Conservation (phyloP, 2,329 filamentous ascomycete genomes). For the Chrysosphaeria jannelii region DNA sequence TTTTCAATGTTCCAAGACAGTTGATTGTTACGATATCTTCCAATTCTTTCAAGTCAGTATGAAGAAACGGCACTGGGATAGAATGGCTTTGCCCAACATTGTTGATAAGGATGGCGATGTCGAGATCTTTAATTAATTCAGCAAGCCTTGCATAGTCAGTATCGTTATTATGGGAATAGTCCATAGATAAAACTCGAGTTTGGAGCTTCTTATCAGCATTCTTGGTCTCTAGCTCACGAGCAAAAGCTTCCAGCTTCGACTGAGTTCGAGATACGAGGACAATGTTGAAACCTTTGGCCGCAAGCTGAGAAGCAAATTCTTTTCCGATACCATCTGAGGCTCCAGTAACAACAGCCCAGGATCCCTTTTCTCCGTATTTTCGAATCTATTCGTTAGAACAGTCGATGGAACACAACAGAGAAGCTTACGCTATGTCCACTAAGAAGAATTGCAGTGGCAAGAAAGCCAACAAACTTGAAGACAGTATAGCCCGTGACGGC, state of each 20-base stretch:
- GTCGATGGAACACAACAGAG: not conserved
- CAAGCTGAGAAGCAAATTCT: conserved; percentile 77
- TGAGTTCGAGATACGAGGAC: conserved; percentile 86
- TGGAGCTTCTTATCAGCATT: conserved; percentile 29
- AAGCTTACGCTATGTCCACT: conserved; percentile 25
- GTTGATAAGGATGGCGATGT: conserved; percentile 74
- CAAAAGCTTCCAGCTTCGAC: conserved; percentile 57
- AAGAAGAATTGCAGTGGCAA: conserved; percentile 39
- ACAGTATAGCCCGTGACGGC: conserved; percentile 24
- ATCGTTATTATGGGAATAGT: conserved; percentile 57
- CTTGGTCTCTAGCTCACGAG: conserved; percentile 42
- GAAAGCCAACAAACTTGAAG: conserved; percentile 25
- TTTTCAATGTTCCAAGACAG: conserved; percentile 64
- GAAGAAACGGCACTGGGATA: conserved; percentile 68
- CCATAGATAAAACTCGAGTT: conserved; percentile 65
- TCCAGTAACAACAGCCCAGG: conserved; percentile 82
- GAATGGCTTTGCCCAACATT: conserved; percentile 87
- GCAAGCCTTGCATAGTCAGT: conserved; percentile 50
- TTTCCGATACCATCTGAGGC: conserved; percentile 92
- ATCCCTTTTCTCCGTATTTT: conserved; percentile 71
- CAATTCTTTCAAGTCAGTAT: conserved; percentile 54
- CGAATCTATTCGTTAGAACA: conserved; percentile 28
- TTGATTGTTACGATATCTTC: conserved; percentile 85
- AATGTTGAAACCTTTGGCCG: conserved; percentile 76
- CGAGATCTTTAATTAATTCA: conserved; percentile 36